These are phyloP conservation scores for Solanum corneliomulleri DNA, from an alignment of 257 asterid species.

Conservation along the genomic window DNA sequence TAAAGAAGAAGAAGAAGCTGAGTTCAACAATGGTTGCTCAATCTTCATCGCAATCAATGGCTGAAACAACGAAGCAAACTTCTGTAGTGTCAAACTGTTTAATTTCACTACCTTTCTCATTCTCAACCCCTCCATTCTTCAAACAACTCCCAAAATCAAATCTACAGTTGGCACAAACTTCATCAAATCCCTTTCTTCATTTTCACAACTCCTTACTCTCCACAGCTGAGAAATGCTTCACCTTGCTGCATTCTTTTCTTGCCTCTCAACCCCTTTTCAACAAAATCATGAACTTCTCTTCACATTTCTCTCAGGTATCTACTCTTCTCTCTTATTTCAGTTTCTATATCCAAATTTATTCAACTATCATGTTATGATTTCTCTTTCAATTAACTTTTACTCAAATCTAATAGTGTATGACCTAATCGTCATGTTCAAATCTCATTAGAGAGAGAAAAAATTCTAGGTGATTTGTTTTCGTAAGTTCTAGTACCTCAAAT, in stretches of 20 bases:
- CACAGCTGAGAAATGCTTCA: conserved; percentile 25
- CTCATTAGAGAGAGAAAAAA: background rate
- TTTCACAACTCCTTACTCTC: conserved; percentile 25
- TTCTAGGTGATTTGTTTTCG: background rate
- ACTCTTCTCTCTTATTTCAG: background rate
- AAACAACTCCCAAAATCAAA: conserved; percentile 27
- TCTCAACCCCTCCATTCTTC: conserved; percentile 30
- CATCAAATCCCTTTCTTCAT: conserved; percentile 32
- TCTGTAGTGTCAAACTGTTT: conserved; percentile 9
- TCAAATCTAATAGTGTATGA: background rate
- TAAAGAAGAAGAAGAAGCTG: background rate
- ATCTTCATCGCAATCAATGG: conserved; percentile 7
- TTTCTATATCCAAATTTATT: background rate
- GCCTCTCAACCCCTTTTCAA: conserved; percentile 31
- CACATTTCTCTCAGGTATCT: conserved; percentile 39
- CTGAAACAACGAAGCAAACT: background rate
- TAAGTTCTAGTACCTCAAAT: background rate
- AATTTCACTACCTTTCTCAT: conserved; percentile 27
- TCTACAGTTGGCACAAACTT: conserved; percentile 14
- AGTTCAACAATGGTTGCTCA: conserved; percentile 2
- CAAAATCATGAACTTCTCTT: conserved; percentile 27
- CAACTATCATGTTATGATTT: background rate
- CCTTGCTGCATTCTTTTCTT: conserved; percentile 20
- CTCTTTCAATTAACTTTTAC: background rate
- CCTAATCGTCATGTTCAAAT: background rate